These are phyloP conservation scores for Biscogniauxia sp. DNA, from an alignment of 2,329 filamentous ascomycete genomes.

Conservation along the genomic window DNA sequence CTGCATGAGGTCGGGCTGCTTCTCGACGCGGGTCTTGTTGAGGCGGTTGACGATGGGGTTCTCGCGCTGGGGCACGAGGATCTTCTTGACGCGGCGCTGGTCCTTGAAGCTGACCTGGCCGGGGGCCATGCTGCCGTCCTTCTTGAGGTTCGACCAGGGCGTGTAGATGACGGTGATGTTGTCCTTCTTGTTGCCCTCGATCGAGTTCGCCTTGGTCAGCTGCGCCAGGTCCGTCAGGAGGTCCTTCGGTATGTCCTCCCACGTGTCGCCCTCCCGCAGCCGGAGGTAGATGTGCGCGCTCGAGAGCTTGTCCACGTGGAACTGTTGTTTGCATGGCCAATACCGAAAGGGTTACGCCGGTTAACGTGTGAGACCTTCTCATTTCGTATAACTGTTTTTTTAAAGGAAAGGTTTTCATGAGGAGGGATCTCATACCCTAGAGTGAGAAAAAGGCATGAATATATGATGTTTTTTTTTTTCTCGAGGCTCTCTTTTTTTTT, in stretches of 20 bases:
- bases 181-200: conserved; percentile 99
- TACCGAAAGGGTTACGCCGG: not conserved
- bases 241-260: conserved; percentile 75
- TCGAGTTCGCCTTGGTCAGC: conserved; percentile 97
- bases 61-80: conserved; percentile 76
- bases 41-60: conserved; percentile 95
- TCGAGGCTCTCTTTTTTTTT: not conserved
- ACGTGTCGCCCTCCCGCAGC: conserved; percentile 71
- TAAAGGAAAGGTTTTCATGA: not conserved
- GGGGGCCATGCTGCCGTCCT: conserved; percentile 91
- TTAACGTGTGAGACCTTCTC: not conserved
- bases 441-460: conserved; percentile 7
- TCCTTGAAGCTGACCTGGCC: conserved; percentile 97
- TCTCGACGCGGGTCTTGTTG: conserved; percentile 93
- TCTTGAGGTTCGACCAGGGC: conserved; percentile 93
- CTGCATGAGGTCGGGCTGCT: conserved; percentile 75
- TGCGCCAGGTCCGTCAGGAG: conserved; percentile 89
- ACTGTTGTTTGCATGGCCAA: conserved; percentile 49
- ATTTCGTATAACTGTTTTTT: not conserved
- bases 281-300: conserved; percentile 96
- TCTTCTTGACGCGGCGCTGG: conserved; percentile 75
- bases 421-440: conserved; percentile 27
- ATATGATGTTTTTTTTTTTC: not conserved
- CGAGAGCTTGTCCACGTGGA: conserved; percentile 96
- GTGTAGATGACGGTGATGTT: conserved; percentile 97